Conservation (phyloP, 208 protist genomes). For the Crithidia acanthocephali region DNA sequence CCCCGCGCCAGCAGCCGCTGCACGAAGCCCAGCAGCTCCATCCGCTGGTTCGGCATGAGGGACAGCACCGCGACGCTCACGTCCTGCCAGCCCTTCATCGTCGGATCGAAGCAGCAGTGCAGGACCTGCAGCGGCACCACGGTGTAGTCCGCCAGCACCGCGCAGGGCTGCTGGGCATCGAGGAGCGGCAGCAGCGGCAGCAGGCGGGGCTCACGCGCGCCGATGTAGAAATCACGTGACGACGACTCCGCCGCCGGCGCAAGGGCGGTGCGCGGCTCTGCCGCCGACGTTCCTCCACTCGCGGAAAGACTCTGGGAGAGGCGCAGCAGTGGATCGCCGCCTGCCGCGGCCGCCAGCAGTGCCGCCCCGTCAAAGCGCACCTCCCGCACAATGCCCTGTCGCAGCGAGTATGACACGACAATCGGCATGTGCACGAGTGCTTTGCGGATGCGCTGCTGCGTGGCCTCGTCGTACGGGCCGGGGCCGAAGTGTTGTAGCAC, state of each 20-base stretch:
- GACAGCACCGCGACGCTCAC: slow-evolving; percentile 63
- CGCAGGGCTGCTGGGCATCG: slow-evolving; percentile 77
- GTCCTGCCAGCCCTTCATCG: slow-evolving; percentile 76
- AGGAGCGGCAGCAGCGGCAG: slow-evolving; percentile 44
- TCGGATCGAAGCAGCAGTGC: slow-evolving; percentile 89
- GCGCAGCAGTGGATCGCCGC: slow-evolving; percentile 1
- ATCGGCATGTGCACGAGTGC: slow-evolving; percentile 74
- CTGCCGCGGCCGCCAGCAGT: slow-evolving; percentile 11
- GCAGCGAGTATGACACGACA: slow-evolving; percentile 69
- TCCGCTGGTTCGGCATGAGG: slow-evolving; percentile 68
- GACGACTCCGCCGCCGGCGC: too few species aligned
- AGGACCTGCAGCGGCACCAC: slow-evolving; percentile 82
- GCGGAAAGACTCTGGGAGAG: neutral
- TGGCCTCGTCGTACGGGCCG: slow-evolving; percentile 70
- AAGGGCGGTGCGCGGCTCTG: too few species aligned
- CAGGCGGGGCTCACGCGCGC: slow-evolving; percentile 47
- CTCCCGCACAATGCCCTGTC: slow-evolving; percentile 65
- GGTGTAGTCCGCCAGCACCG: slow-evolving; percentile 63
- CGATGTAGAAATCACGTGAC: neutral
- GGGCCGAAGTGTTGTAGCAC: slow-evolving; percentile 85
- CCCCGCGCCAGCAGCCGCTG: slow-evolving; percentile 37
- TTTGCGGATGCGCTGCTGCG: slow-evolving; percentile 67
- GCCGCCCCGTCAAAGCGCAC: slow-evolving; percentile 58
- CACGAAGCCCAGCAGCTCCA: slow-evolving; percentile 55
- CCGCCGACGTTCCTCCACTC: too few species aligned